These are phyloP conservation scores for Thelephora terrestris DNA, from an alignment of 1,284 basidiomycete genomes.

Conservation along the genomic window DNA sequence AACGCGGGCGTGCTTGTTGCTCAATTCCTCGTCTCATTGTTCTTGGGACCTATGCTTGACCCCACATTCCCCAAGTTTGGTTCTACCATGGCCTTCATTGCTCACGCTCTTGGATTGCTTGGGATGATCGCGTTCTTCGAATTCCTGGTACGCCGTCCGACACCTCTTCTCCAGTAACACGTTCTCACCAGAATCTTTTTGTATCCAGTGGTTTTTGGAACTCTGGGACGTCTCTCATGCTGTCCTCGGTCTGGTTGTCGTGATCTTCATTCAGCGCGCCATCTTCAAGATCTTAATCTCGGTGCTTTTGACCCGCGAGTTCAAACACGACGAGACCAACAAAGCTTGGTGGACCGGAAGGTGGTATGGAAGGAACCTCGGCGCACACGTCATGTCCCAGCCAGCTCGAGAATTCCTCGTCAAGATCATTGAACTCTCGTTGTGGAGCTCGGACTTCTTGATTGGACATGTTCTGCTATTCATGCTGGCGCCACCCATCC, in stretches of 20 bases:
- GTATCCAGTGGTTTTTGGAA: constrained; percentile 82
- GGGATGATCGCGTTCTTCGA: constrained; percentile 92
- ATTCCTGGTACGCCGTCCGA: constrained; percentile 61
- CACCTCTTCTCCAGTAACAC: not conserved
- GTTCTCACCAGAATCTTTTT: constrained; percentile 12
- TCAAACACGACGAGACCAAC: constrained; percentile 97
- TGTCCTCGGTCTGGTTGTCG: constrained; percentile 79
- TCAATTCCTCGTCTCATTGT: constrained; percentile 84
- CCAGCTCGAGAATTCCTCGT: constrained; percentile 83
- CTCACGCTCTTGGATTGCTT: constrained; percentile 70
- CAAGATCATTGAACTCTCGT: constrained; percentile 75
- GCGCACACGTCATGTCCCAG: constrained; percentile 80
- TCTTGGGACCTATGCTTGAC: constrained; percentile 89
- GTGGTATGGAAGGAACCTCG: constrained; percentile 91
- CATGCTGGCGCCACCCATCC: constrained; percentile 62
- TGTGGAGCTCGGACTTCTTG: constrained; percentile 73
- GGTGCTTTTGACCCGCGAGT: constrained; percentile 88
- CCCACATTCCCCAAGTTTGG: constrained; percentile 80
- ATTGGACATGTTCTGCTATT: constrained; percentile 60
- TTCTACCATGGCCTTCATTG: constrained; percentile 81
- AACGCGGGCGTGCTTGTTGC: constrained; percentile 84
- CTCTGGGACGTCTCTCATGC: constrained; percentile 88
- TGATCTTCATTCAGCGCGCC: constrained; percentile 82
- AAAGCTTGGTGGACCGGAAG: constrained; percentile 96
- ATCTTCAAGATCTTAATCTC: constrained; percentile 89